These are phyloP conservation scores for Fusarium compactum DNA, from an alignment of 2,329 filamentous ascomycete genomes.

Conservation along the genomic window DNA sequence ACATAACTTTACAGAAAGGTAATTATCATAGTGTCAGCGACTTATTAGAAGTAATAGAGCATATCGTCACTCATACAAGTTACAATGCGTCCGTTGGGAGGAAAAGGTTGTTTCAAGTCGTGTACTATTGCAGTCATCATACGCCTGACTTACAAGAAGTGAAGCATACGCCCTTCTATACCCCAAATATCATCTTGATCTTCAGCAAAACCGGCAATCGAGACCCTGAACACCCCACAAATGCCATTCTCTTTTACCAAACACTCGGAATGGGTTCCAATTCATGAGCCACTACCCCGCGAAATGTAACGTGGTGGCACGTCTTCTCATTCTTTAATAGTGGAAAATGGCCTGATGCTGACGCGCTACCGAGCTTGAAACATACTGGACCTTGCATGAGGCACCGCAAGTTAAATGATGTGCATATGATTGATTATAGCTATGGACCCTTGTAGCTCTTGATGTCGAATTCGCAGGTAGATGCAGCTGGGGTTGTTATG, in stretches of 20 bases:
- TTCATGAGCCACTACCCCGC: slow-evolving; percentile 38
- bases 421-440: not conserved
- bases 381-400: slow-evolving; percentile 25
- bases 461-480: not conserved
- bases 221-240: slow-evolving; percentile 21
- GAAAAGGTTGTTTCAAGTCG: not conserved
- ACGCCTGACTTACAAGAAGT: not conserved
- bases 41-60: not conserved
- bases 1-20: not conserved
- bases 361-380: slow-evolving; percentile 20
- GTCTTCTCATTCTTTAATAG: slow-evolving; percentile 3
- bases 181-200: not conserved
- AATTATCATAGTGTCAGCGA: not conserved
- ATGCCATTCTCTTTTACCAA: slow-evolving; percentile 4
- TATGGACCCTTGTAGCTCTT: not conserved
- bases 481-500: not conserved
- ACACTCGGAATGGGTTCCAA: slow-evolving; percentile 6
- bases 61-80: not conserved
- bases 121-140: not conserved
- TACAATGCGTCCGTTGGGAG: not conserved
- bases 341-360: slow-evolving; percentile 46
- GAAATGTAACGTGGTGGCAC: slow-evolving; percentile 46
- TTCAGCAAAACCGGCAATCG: not conserved
- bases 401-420: not conserved
- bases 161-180: not conserved